phyloP scores from a whole-genome alignment of 192 early-diverging fungal species.

The Jimgerdemannia flammicorona region DNA sequence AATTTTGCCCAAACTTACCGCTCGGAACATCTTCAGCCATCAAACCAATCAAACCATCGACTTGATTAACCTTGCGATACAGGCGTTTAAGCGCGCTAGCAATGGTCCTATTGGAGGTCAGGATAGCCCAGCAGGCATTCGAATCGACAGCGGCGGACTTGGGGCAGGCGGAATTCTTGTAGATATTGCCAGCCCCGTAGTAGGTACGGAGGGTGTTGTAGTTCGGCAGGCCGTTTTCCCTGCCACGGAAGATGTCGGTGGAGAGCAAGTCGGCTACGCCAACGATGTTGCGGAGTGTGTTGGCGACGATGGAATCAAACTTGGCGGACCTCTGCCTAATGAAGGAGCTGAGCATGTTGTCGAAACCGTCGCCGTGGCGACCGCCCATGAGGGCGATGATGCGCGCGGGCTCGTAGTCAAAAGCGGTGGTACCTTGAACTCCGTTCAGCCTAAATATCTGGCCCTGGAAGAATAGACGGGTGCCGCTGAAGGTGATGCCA shows the following conservation, averaged over 20 bases:
- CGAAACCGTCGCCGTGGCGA: not conserved
- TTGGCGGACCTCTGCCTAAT: not conserved
- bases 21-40: constrained; percentile 3
- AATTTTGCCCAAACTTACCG: not conserved
- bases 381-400: too few species aligned
- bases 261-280: constrained; percentile 1
- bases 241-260: constrained; percentile 8
- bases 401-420: too few species aligned
- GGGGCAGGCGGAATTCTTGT: constrained; percentile 8
- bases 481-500: not conserved
- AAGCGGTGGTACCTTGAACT: not conserved
- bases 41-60: constrained; percentile 7
- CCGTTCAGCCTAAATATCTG: not conserved
- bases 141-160: constrained; percentile 5
- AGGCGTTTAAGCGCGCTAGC: not conserved
- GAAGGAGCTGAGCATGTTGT: constrained; percentile 3
- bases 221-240: not conserved
- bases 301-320: constrained; percentile 1
- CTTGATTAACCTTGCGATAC: constrained; percentile 1
- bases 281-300: constrained; percentile 8
- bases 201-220: constrained; percentile 1
- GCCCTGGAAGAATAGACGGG: not conserved
- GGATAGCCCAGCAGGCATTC: not conserved
- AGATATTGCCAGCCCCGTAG: not conserved
- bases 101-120: constrained; percentile 6